Conservation (phyloP, 805 yeast genomes). For the Pichia pseudocactophila region DNA sequence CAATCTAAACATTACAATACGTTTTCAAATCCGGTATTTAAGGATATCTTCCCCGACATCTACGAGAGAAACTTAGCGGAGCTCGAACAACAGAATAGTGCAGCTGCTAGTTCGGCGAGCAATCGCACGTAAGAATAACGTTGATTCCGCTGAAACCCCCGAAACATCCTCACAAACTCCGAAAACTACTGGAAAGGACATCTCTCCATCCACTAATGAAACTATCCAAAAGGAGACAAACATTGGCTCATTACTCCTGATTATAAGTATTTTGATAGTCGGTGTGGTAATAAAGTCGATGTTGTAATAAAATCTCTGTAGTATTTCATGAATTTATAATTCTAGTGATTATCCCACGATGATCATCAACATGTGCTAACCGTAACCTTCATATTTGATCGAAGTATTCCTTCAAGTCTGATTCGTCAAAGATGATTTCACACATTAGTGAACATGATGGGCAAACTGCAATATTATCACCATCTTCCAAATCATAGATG, state of each 20-base stretch:
- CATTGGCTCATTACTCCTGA: too few species aligned
- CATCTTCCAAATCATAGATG: slow-evolving; percentile 79
- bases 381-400: slow-evolving; percentile 17
- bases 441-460: slow-evolving; percentile 95
- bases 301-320: too few species aligned
- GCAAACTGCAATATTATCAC: slow-evolving; percentile 91
- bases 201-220: too few species aligned
- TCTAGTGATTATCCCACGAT: background rate
- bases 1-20: slow-evolving; percentile 55
- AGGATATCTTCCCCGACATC: slow-evolving; percentile 59
- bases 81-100: too few species aligned
- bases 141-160: slow-evolving; percentile 15
- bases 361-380: background rate
- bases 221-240: too few species aligned
- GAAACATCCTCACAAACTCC: slow-evolving; percentile 2
- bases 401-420: slow-evolving; percentile 40
- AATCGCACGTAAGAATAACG: background rate
- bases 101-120: background rate
- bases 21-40: slow-evolving; percentile 47
- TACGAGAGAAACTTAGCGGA: slow-evolving; percentile 32
- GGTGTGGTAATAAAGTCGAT: too few species aligned
- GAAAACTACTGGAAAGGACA: too few species aligned
- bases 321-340: background rate
- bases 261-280: too few species aligned
- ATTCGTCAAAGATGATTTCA: slow-evolving; percentile 76